phyloP scores from a whole-genome alignment of 169 alveolate genomes.

The Plasmodium billcollinsi region DNA sequence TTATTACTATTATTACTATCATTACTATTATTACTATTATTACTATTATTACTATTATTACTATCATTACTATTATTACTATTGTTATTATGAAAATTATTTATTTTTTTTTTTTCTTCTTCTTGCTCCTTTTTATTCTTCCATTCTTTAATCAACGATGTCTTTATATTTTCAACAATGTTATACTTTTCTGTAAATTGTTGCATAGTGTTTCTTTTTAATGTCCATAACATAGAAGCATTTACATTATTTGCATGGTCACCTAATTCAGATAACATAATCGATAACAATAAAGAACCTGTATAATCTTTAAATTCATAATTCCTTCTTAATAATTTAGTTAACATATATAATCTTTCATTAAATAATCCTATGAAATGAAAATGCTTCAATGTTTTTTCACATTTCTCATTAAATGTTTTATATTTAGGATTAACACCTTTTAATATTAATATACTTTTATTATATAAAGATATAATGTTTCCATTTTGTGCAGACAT shows the following conservation, averaged over 20 bases:
- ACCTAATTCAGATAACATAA: slow-evolving; percentile 90
- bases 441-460: slow-evolving; percentile 88
- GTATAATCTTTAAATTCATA: slow-evolving; percentile 81
- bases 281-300: slow-evolving; percentile 85
- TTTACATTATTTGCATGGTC: slow-evolving; percentile 88
- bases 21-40: not conserved
- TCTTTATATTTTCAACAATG: slow-evolving; percentile 18
- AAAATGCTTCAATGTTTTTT: slow-evolving; percentile 79
- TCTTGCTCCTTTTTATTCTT: not conserved
- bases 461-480: slow-evolving; percentile 86
- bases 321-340: slow-evolving; percentile 75
- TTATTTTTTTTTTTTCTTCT: too few relatives aligned
- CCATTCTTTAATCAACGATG: not conserved
- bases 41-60: not conserved
- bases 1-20: not conserved
- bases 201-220: slow-evolving; percentile 62
- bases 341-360: slow-evolving; percentile 67
- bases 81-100: too few relatives aligned
- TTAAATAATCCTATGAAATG: slow-evolving; percentile 81
- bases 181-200: slow-evolving; percentile 40
- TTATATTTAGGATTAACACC: slow-evolving; percentile 85
- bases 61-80: not conserved
- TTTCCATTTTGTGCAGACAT: slow-evolving; percentile 89
- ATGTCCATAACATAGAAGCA: slow-evolving; percentile 87
- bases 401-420: slow-evolving; percentile 82